Conservation (phyloP, 257 asterid species). For the Primulina eburnea region DNA sequence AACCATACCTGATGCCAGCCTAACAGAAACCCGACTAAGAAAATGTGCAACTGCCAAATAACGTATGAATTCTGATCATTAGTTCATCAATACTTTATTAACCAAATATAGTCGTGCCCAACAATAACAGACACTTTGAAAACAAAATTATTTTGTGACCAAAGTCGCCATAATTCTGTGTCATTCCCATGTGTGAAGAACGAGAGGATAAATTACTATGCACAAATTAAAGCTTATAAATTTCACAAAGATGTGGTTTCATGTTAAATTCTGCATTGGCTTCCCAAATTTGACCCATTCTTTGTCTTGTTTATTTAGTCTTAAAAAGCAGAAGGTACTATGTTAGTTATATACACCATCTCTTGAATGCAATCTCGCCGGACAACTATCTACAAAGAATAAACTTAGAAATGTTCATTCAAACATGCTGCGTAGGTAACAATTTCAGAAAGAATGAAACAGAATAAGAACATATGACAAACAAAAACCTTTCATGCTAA, state of each 20-base stretch:
- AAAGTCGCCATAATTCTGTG: background rate
- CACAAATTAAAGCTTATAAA: background rate
- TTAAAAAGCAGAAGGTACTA: background rate
- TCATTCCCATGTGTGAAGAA: background rate
- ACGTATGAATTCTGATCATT: too few relatives aligned
- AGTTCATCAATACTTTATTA: too few relatives aligned
- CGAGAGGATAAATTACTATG: background rate
- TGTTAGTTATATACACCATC: background rate
- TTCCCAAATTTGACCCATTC: background rate
- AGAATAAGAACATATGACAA: background rate
- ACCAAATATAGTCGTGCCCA: too few relatives aligned
- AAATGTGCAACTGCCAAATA: too few relatives aligned
- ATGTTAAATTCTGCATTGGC: constrained; percentile 2
- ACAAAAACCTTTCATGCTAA: constrained; percentile 85
- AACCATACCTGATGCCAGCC: background rate
- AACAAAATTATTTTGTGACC: background rate
- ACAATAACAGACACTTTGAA: too few relatives aligned
- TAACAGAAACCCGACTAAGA: too few relatives aligned
- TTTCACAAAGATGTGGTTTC: background rate
- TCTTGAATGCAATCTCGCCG: background rate
- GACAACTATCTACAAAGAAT: constrained; percentile 1
- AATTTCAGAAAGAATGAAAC: background rate
- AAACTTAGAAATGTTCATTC: background rate
- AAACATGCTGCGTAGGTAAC: background rate
- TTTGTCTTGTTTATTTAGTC: background rate